These are phyloP conservation scores for Hevea brasiliensis DNA, from an alignment of 345 rosid species.

Conservation along the genomic window DNA sequence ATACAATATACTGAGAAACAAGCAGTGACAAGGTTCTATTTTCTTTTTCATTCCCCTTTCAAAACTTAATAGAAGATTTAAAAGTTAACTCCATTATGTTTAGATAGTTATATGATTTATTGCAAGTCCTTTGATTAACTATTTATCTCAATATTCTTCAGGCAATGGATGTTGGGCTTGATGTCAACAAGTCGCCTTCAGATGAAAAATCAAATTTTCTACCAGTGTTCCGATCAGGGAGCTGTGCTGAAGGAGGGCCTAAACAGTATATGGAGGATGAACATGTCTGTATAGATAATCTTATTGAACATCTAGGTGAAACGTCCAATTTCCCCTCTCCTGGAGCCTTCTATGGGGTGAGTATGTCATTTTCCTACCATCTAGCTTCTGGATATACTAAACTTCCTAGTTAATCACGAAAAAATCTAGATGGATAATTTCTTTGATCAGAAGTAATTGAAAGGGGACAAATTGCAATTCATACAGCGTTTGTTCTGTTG, in stretches of 20 bases:
- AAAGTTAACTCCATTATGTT: background rate
- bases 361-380: conserved; percentile 16
- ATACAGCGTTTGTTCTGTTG: background rate
- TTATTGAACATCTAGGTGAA: conserved; percentile 54
- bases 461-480: background rate
- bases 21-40: background rate
- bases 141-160: conserved; percentile 29
- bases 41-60: background rate
- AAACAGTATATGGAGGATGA: conserved; percentile 96
- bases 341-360: conserved; percentile 96
- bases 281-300: conserved; percentile 84
- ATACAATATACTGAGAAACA: background rate
- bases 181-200: conserved; percentile 48
- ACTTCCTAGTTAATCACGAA: background rate
- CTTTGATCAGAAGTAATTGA: background rate
- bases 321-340: conserved; percentile 51
- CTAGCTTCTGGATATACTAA: background rate
- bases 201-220: conserved; percentile 53
- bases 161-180: conserved; percentile 62
- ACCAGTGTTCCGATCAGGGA: conserved; percentile 80
- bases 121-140: conserved; percentile 1
- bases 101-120: background rate
- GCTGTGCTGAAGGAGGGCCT: conserved; percentile 91
- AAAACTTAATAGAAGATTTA: background rate
- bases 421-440: background rate